Conservation (phyloP, 352 stramenopile genomes). For the Blastocystis sp. region DNA sequence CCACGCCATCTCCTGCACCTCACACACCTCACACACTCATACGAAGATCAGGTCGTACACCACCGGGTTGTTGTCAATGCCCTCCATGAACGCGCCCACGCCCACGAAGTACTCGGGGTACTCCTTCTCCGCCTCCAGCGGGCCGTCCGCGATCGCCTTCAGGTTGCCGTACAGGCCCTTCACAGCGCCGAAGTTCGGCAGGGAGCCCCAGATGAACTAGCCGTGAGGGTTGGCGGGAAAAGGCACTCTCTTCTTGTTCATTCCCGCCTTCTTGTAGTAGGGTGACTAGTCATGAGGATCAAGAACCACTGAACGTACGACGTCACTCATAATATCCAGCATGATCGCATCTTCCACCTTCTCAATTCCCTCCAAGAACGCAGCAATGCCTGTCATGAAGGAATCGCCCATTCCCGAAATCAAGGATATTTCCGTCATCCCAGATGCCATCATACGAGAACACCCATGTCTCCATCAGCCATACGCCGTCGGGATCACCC, state of each 20-base stretch:
- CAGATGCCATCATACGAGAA: not conserved
- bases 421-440: constrained; percentile 15
- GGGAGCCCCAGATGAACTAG: constrained; percentile 80
- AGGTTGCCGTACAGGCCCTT: constrained; percentile 79
- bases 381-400: not conserved
- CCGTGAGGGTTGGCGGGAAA: constrained; percentile 79
- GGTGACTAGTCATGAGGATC: not conserved
- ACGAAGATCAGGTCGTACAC: constrained; percentile 77
- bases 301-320: constrained; percentile 33
- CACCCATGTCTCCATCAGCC: not conserved
- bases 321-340: constrained; percentile 77
- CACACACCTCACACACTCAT: not conserved
- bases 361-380: constrained; percentile 72
- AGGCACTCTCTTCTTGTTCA: constrained; percentile 76
- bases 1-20: constrained; percentile 63
- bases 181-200: constrained; percentile 81
- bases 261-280: constrained; percentile 74
- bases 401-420: constrained; percentile 42
- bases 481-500: not conserved
- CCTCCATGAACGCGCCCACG: constrained; percentile 80
- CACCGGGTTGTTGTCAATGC: constrained; percentile 82
- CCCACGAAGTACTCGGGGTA: constrained; percentile 78
- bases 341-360: constrained; percentile 78
- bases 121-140: constrained; percentile 73
- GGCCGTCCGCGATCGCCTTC: constrained; percentile 75